Evolutionary conservation across 176 grass and related monocot species (phyloP), one percentile per base, ranked within the genome.

Genomic region (Eragrostis nindensis): DNA sequence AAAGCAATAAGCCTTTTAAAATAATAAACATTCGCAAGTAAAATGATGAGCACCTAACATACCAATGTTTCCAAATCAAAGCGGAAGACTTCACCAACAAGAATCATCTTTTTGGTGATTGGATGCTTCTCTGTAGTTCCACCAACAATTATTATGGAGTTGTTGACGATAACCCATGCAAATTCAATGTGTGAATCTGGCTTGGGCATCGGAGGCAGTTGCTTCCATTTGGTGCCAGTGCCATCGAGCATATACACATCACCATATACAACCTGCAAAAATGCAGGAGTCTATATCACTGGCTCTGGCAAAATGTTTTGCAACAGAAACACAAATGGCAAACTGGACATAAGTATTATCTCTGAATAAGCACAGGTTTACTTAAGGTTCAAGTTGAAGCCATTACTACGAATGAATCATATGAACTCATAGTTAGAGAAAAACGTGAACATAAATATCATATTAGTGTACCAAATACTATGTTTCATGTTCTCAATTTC

Each of bases 81-180:
- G 26, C 53, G 83, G 82, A 97, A 92, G 40, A 94, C 85, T 86
- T 97, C 92, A 77, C 94, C 92, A 62, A 97, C 90, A 59, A 97
- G 87, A 78, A 94, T 89, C 92, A 94, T 97, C 73, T 88, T 97
- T 82, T 97, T 97, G 50, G 90, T 97, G 42, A 92, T 49, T 36
- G 95, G 95, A 79, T 97, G 95, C 63, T 94, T 94, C 78, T 94
- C 85, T 26, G 92, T 94, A 14, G 90, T 94, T 76, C 95, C 95
- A 7, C 92, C 92, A 29, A 94, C 87, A 68, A 97, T 75, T 48
- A 91, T 73, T 72, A 97, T 89, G 9, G 95, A 94, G 82, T 92
- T 91, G 71, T 87, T 85, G n/a, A 92, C 70, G 19, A 94, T 26
- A 38, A 92, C 77, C 95, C 95, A 92, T 65, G 92, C 87, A 87